These are phyloP conservation scores for Scleroderma bovista DNA, from an alignment of 768 basidiomycete species.

Conservation along the genomic window DNA sequence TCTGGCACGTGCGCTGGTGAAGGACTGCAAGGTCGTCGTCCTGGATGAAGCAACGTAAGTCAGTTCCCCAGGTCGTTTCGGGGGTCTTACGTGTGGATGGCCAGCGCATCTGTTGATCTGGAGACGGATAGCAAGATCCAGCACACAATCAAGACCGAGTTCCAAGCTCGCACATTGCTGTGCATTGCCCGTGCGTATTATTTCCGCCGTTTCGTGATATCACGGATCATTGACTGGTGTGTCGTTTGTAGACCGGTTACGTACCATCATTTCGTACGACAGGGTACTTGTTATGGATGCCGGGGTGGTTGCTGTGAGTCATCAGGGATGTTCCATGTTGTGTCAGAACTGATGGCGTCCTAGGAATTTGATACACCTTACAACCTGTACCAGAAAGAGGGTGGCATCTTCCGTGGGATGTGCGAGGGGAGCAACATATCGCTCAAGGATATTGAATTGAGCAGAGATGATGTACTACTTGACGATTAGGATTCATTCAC, in stretches of 20 bases:
- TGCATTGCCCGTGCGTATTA: slow-evolving; percentile 40
- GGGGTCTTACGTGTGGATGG: too few species aligned
- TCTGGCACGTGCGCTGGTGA: slow-evolving; percentile 83
- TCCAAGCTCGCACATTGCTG: slow-evolving; percentile 46
- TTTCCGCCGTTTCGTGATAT: neutral
- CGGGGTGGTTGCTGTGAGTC: slow-evolving; percentile 63
- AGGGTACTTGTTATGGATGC: slow-evolving; percentile 86
- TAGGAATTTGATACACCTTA: slow-evolving; percentile 78
- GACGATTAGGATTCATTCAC: too few species aligned
- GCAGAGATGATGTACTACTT: too few species aligned
- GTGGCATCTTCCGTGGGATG: slow-evolving; percentile 81
- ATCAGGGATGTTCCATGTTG: neutral
- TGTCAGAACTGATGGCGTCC: neutral
- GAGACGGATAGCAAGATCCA: slow-evolving; percentile 55
- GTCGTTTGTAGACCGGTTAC: slow-evolving; percentile 58
- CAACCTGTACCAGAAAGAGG: slow-evolving; percentile 47
- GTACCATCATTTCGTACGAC: slow-evolving; percentile 86
- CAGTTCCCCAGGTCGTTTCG: too few species aligned
- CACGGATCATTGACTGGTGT: too few species aligned
- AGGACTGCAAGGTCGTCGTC: slow-evolving; percentile 76
- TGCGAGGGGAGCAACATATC: slow-evolving; percentile 75
- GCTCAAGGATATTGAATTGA: slow-evolving; percentile 73
- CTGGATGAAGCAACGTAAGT: slow-evolving; percentile 82
- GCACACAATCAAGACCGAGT: slow-evolving; percentile 32
- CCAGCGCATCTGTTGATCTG: slow-evolving; percentile 28